Evolutionary conservation across 148 eudicot species (phyloP).

Genomic region (Camellia sinensis): DNA sequence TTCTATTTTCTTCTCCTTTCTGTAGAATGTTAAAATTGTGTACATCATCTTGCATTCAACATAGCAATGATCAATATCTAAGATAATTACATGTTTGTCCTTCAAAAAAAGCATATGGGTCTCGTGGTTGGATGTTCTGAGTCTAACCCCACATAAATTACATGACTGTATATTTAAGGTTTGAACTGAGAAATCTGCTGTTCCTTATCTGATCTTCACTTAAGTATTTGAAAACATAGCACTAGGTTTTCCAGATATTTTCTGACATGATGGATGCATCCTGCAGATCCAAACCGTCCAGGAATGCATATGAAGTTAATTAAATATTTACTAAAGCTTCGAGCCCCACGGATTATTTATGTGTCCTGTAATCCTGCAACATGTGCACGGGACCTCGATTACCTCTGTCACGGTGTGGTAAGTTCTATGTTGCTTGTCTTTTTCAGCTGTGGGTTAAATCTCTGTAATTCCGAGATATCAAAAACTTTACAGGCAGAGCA

Average conservation of each 20-base stretch:
- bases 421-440: slow-evolving; percentile 12
- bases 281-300: slow-evolving; percentile 96
- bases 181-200: background rate
- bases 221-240: background rate
- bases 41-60: background rate
- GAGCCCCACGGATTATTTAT: slow-evolving; percentile 66
- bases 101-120: background rate
- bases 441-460: background rate
- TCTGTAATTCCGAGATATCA: slow-evolving; percentile 1
- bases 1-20: background rate
- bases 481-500: slow-evolving; percentile 55
- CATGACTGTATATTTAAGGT: background rate
- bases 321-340: slow-evolving; percentile 69
- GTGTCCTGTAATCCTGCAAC: slow-evolving; percentile 98
- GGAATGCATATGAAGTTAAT: slow-evolving; percentile 98
- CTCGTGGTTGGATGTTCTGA: background rate
- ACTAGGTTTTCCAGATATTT: background rate
- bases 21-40: background rate
- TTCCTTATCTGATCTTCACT: background rate
- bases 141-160: background rate
- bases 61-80: background rate
- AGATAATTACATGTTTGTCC: background rate
- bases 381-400: slow-evolving; percentile 96
- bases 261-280: slow-evolving; percentile 7
- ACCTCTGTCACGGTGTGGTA: slow-evolving; percentile 94